phyloP scores from a whole-genome alignment of 106 monocot genomes.

The Vanilla planifolia region DNA sequence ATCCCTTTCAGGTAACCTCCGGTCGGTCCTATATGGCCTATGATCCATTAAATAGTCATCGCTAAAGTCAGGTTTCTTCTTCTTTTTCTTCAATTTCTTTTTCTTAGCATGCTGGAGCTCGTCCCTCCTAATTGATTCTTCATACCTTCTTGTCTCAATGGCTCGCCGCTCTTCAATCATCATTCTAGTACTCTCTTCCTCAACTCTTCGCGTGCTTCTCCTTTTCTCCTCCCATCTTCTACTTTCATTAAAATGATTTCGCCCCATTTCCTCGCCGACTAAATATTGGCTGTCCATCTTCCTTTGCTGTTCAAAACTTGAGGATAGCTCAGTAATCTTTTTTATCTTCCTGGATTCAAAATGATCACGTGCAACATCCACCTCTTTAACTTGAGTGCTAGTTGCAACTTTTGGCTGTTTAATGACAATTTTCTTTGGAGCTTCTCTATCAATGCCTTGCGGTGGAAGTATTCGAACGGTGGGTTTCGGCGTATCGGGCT shows the following conservation, averaged over 20 bases:
- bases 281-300: slow-evolving; percentile 24
- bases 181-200: slow-evolving; percentile 30
- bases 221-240: slow-evolving; percentile 44
- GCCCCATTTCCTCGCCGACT: slow-evolving; percentile 22
- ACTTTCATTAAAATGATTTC: slow-evolving; percentile 20
- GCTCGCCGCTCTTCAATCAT: slow-evolving; percentile 38
- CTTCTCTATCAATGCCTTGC: slow-evolving; percentile 44
- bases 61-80: slow-evolving; percentile 57
- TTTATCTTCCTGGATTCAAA: slow-evolving; percentile 66
- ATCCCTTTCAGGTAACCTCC: slow-evolving; percentile 64
- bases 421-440: slow-evolving; percentile 81
- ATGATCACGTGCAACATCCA: slow-evolving; percentile 32
- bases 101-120: slow-evolving; percentile 23
- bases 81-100: slow-evolving; percentile 59
- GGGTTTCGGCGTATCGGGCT: slow-evolving; percentile 52
- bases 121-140: slow-evolving; percentile 31
- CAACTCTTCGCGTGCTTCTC: slow-evolving; percentile 30
- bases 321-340: slow-evolving; percentile 65
- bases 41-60: slow-evolving; percentile 69
- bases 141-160: slow-evolving; percentile 41
- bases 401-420: slow-evolving; percentile 56
- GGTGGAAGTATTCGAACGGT: slow-evolving; percentile 61
- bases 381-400: slow-evolving; percentile 6
- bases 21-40: slow-evolving; percentile 58
- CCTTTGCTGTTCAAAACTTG: slow-evolving; percentile 29